Evolutionary conservation across 148 eudicot species (phyloP).

Genomic region (Amaranthus cruentus): DNA sequence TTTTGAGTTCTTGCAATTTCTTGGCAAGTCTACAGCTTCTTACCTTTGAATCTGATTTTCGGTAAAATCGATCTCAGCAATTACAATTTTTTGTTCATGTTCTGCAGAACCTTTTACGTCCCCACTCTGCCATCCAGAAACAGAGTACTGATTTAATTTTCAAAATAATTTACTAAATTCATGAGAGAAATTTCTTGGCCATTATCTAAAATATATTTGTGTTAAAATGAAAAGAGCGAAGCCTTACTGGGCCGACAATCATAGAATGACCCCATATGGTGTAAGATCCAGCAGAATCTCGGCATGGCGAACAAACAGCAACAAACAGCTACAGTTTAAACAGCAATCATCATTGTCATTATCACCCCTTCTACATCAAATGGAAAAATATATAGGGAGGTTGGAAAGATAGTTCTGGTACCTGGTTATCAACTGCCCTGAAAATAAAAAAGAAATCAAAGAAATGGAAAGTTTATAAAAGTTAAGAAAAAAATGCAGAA

Average conservation of each 20-base stretch:
- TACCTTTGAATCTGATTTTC: constrained; percentile 27
- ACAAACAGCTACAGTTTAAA: constrained; percentile 23
- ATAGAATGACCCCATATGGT: constrained; percentile 29
- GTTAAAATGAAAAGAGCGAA: background rate
- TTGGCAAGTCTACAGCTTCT: background rate
- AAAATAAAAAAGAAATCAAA: constrained; percentile 7
- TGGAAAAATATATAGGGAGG: background rate
- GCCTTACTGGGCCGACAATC: constrained; percentile 20
- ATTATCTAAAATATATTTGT: background rate
- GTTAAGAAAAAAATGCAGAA: no score
- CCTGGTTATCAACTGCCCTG: constrained; percentile 30
- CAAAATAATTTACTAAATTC: background rate
- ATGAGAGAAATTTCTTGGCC: background rate
- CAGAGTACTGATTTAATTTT: background rate
- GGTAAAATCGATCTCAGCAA: constrained; percentile 21
- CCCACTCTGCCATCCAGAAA: constrained; percentile 11
- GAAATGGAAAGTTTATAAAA: no score
- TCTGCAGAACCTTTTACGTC: constrained; percentile 18
- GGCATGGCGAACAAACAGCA: constrained; percentile 26
- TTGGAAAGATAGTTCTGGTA: constrained; percentile 4
- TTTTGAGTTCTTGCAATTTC: no score
- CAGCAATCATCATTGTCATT: background rate
- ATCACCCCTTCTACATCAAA: background rate
- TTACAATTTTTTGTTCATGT: constrained; percentile 14
- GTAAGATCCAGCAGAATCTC: constrained; percentile 27